Conservation (phyloP, 2,329 filamentous ascomycete genomes). For the Colletotrichum abscissum region DNA sequence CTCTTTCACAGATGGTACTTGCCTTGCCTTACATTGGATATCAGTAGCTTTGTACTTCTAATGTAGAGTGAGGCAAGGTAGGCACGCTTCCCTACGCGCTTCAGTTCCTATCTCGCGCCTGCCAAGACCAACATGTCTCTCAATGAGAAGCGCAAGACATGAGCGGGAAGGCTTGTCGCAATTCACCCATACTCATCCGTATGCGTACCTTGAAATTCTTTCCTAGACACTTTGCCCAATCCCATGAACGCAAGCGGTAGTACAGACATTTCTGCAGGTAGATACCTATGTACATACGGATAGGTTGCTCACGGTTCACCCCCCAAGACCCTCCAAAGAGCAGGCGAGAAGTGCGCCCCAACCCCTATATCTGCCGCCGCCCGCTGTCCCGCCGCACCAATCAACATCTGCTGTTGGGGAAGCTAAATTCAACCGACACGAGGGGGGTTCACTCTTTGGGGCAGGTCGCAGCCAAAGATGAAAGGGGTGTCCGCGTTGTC, state of each 20-base stretch:
- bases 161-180: neutral
- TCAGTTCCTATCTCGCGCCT: neutral
- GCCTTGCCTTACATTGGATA: too few species aligned
- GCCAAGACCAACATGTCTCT: neutral
- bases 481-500: conserved; percentile 9
- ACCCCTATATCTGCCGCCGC: conserved; percentile 30
- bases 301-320: too few species aligned
- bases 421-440: conserved; percentile 8
- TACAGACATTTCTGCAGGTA: neutral
- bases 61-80: too few species aligned
- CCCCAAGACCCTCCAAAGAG: too few species aligned
- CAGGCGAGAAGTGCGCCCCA: neutral
- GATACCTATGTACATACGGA: too few species aligned
- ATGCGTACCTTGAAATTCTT: neutral
- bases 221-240: neutral
- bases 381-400: conserved; percentile 21
- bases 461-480: conserved; percentile 26
- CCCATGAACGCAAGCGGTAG: neutral
- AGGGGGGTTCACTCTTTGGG: conserved; percentile 2
- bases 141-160: neutral
- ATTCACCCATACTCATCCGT: neutral
- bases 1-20: neutral
- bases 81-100: neutral
- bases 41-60: too few species aligned
- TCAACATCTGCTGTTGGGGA: neutral